A percentile compares a stretch with the other conserved stretches of the same genome.
Evolutionary conservation across 306 rosid genomes (phyloP).

Genomic region (Arachis hypogaea): DNA sequence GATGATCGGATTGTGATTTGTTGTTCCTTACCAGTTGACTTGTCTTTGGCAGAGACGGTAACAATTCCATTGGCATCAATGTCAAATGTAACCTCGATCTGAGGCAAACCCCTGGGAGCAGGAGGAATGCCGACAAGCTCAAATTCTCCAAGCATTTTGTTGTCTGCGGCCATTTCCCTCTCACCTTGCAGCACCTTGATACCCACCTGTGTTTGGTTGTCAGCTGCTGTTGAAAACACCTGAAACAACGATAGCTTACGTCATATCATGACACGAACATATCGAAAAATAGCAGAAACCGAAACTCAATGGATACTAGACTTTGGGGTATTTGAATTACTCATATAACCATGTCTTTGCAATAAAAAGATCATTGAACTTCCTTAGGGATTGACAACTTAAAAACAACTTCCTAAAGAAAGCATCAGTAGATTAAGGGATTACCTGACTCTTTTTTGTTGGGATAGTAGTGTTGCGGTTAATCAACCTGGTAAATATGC

Average conservation of each 20-base stretch:
- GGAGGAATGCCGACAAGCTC: slow-evolving; percentile 83
- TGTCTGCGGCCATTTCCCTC: slow-evolving; percentile 87
- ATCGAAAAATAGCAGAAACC: not conserved
- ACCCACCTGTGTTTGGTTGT: slow-evolving; percentile 88
- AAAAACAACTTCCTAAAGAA: not conserved
- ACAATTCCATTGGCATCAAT: slow-evolving; percentile 92
- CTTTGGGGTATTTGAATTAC: not conserved
- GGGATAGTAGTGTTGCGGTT: slow-evolving; percentile 81
- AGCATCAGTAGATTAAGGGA: not conserved
- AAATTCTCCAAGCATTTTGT: slow-evolving; percentile 78
- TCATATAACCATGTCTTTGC: not conserved
- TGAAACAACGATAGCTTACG: slow-evolving; percentile 30
- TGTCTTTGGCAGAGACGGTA: slow-evolving; percentile 89
- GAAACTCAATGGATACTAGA: not conserved
- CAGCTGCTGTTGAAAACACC: slow-evolving; percentile 90
- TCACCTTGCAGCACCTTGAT: slow-evolving; percentile 90
- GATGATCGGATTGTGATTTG: slow-evolving; percentile 87
- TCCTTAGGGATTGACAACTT: not conserved
- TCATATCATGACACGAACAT: slow-evolving; percentile 1
- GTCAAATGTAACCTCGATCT: slow-evolving; percentile 84
- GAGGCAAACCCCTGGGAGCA: slow-evolving; percentile 84
- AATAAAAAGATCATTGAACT: not conserved
- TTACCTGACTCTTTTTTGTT: slow-evolving; percentile 87
- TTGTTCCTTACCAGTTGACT: slow-evolving; percentile 82
- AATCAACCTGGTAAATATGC: slow-evolving; percentile 81